Conservation (phyloP, 2,329 filamentous ascomycete species). For the Apiospora saccharicola region DNA sequence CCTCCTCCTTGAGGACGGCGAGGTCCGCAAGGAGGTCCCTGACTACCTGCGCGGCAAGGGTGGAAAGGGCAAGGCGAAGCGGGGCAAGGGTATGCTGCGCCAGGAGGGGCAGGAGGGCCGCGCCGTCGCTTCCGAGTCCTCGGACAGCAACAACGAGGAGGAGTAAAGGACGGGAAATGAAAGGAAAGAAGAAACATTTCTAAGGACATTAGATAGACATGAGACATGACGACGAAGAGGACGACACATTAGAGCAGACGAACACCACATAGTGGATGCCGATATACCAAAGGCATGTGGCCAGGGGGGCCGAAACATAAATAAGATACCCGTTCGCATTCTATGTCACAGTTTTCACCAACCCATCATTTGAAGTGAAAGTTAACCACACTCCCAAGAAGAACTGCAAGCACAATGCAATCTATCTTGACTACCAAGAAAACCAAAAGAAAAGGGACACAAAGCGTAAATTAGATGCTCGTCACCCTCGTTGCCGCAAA, state of each 20-base stretch:
- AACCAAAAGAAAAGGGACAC: not conserved
- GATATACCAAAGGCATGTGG: conserved; percentile 7
- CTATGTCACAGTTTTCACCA: not conserved
- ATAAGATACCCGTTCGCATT: conserved; percentile 21
- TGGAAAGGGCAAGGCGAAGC: conserved; percentile 50
- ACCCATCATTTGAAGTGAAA: rapidly evolving
- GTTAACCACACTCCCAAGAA: not conserved
- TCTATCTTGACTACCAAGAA: too few relatives aligned
- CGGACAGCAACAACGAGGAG: conserved; percentile 41
- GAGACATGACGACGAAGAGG: not conserved
- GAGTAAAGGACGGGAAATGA: not conserved
- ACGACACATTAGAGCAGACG: not conserved
- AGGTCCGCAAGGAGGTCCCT: conserved; percentile 52
- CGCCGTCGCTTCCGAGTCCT: conserved; percentile 37
- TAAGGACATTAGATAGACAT: not conserved
- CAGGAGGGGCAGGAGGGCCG: conserved; percentile 39
- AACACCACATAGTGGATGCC: conserved; percentile 14
- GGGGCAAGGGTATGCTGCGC: conserved; percentile 46
- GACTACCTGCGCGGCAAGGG: conserved; percentile 50
- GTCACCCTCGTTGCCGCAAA: not conserved
- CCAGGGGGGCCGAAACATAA: conserved; percentile 7
- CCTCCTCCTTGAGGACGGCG: conserved; percentile 51
- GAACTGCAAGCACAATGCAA: too few relatives aligned
- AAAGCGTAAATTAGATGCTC: not conserved
- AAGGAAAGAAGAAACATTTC: not conserved